phyloP scores from a whole-genome alignment of 2,329 filamentous ascomycete genomes.

The Monosporascus cannonballus region DNA sequence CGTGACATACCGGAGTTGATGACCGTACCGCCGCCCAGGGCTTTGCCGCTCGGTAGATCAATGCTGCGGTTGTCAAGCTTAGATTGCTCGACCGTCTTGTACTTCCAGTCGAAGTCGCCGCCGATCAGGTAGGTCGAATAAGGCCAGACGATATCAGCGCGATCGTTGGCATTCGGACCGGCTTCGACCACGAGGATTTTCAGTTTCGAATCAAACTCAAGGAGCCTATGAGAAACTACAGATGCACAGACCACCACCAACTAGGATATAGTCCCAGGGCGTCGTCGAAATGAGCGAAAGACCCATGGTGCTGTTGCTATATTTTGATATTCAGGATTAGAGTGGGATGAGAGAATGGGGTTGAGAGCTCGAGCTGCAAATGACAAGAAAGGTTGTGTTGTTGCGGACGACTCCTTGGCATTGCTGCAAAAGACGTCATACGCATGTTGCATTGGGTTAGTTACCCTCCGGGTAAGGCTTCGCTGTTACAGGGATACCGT shows the following conservation, averaged over 20 bases:
- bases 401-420: too few relatives aligned
- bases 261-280: slow-evolving; percentile 15
- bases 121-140: slow-evolving; percentile 15
- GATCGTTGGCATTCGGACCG: slow-evolving; percentile 19
- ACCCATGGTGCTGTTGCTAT: too few relatives aligned
- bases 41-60: slow-evolving; percentile 22
- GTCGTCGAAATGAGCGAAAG: too few relatives aligned
- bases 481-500: too few relatives aligned
- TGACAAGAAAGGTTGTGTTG: too few relatives aligned
- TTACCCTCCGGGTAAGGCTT: too few relatives aligned
- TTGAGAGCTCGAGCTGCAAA: too few relatives aligned
- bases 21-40: slow-evolving; percentile 29
- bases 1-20: slow-evolving; percentile 24
- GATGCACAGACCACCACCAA: slow-evolving; percentile 14
- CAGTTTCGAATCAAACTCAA: slow-evolving; percentile 3
- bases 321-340: too few relatives aligned
- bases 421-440: too few relatives aligned
- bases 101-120: slow-evolving; percentile 24
- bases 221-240: slow-evolving; percentile 9
- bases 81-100: slow-evolving; percentile 18
- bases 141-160: slow-evolving; percentile 11
- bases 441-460: too few relatives aligned
- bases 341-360: too few relatives aligned
- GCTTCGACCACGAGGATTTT: slow-evolving; percentile 29
- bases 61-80: slow-evolving; percentile 14